Conservation (phyloP, 2,329 filamentous ascomycete genomes). For the Neurospora sp. region DNA sequence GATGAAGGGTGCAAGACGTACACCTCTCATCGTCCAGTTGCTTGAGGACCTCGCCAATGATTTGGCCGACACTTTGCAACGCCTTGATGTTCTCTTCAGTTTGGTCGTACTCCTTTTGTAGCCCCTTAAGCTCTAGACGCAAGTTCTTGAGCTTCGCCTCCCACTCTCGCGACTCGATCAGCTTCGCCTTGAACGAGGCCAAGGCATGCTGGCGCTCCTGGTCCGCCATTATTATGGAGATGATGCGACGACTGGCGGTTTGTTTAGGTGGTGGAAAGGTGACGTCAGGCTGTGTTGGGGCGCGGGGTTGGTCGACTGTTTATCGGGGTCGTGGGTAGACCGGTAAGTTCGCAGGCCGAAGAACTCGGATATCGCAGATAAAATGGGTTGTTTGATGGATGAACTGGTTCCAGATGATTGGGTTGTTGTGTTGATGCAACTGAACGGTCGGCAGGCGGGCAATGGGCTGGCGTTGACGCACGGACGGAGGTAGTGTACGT, state of each 20-base stretch:
- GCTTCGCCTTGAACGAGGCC: constrained; percentile 66
- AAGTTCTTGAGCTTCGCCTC: constrained; percentile 94
- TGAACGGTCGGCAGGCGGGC: neutral
- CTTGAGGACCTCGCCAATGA: constrained; percentile 97
- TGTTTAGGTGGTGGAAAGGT: neutral
- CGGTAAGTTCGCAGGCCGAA: neutral
- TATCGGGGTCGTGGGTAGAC: neutral
- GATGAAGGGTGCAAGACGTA: constrained; percentile 36
- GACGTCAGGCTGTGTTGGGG: neutral
- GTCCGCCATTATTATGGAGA: constrained; percentile 35
- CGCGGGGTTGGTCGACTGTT: neutral
- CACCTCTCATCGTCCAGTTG: constrained; percentile 98
- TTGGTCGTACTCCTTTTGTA: constrained; percentile 90
- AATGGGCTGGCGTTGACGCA: neutral
- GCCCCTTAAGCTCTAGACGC: constrained; percentile 87
- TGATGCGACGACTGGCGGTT: neutral
- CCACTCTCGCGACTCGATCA: constrained; percentile 95
- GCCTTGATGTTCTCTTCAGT: constrained; percentile 99
- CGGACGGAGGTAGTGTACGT: neutral
- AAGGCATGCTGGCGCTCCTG: constrained; percentile 60
- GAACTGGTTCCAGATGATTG: constrained; percentile 1
- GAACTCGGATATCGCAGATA: neutral
- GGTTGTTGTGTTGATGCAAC: constrained; percentile 8
- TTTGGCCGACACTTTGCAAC: constrained; percentile 95
- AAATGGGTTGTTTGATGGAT: constrained; percentile 1